A percentile compares a stretch with the other conserved stretches of the same genome.
phyloP scores from a whole-genome alignment of 257 asterid species.

The Craterostigma plantagineum region DNA sequence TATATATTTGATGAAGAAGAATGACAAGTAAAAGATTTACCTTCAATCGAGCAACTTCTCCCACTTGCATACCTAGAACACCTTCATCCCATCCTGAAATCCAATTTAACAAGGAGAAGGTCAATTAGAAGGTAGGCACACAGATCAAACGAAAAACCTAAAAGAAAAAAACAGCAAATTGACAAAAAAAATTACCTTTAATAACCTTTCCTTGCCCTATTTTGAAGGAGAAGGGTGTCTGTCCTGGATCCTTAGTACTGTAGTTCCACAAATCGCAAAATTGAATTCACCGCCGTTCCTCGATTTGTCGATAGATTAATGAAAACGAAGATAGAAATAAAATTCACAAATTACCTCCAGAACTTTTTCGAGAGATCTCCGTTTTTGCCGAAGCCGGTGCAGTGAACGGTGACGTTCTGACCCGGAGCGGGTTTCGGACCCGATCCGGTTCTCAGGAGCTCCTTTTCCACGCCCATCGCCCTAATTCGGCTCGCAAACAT shows the following conservation, averaged over 20 bases:
- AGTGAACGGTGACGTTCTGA: slow-evolving; percentile 87
- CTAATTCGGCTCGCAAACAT: slow-evolving; percentile 9
- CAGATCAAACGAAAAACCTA: too few species aligned
- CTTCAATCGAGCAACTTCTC: slow-evolving; percentile 74
- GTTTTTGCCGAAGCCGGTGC: slow-evolving; percentile 93
- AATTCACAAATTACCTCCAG: slow-evolving; percentile 62
- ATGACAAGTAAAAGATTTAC: slow-evolving; percentile 15
- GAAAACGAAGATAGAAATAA: not conserved
- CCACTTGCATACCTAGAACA: slow-evolving; percentile 86
- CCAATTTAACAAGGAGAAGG: not conserved
- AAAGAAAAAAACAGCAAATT: too few species aligned
- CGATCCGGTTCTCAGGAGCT: slow-evolving; percentile 38
- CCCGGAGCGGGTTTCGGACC: slow-evolving; percentile 78
- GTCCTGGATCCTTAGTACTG: slow-evolving; percentile 97
- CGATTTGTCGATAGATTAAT: not conserved
- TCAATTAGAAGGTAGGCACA: too few species aligned
- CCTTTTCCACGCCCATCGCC: slow-evolving; percentile 76
- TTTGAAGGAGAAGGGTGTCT: slow-evolving; percentile 71
- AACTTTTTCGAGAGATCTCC: slow-evolving; percentile 50
- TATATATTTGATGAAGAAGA: not conserved
- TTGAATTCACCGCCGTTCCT: not conserved
- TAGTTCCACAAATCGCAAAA: not conserved
- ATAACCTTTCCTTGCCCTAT: slow-evolving; percentile 77
- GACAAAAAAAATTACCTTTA: slow-evolving; percentile 33
- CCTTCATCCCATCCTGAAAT: slow-evolving; percentile 98